These are phyloP conservation scores for Mucuna pruriens DNA, from an alignment of 306 rosid genomes.

Conservation along the genomic window DNA sequence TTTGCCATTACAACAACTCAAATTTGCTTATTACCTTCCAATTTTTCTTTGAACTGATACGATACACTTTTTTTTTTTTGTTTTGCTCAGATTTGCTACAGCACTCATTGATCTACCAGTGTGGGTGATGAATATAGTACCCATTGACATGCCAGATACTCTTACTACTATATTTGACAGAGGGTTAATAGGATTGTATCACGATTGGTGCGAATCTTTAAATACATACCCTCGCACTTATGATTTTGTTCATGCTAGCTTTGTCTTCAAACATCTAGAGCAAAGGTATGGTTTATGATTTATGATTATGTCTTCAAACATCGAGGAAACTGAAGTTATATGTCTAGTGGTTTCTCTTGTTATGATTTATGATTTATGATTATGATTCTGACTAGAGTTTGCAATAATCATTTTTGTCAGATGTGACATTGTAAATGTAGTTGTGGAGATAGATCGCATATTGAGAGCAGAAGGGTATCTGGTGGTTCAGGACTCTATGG, in stretches of 20 bases:
- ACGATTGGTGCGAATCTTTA: slow-evolving; percentile 89
- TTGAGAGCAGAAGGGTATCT: slow-evolving; percentile 75
- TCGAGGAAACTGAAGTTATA: too few relatives aligned
- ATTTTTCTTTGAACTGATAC: slow-evolving; percentile 26
- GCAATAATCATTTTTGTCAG: slow-evolving; percentile 46
- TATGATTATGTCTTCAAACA: too few relatives aligned
- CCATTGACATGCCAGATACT: slow-evolving; percentile 66
- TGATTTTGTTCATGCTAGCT: slow-evolving; percentile 75
- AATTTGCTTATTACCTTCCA: not conserved
- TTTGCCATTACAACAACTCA: not conserved
- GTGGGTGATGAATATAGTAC: slow-evolving; percentile 86
- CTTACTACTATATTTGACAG: slow-evolving; percentile 66
- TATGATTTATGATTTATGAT: too few relatives aligned
- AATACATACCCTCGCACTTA: slow-evolving; percentile 81
- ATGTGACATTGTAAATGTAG: slow-evolving; percentile 59
- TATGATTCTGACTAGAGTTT: not conserved
- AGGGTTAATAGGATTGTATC: slow-evolving; percentile 81
- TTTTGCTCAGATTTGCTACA: slow-evolving; percentile 67
- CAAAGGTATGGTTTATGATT: slow-evolving; percentile 77
- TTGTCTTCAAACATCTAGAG: slow-evolving; percentile 52
- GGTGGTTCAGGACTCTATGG: slow-evolving; percentile 59
- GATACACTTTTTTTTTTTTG: not conserved
- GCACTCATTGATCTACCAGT: slow-evolving; percentile 66
- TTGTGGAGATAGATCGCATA: slow-evolving; percentile 72
- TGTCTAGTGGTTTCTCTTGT: too few relatives aligned